phyloP scores from a whole-genome alignment of 768 basidiomycete genomes.

The Podaxis pistillaris region DNA sequence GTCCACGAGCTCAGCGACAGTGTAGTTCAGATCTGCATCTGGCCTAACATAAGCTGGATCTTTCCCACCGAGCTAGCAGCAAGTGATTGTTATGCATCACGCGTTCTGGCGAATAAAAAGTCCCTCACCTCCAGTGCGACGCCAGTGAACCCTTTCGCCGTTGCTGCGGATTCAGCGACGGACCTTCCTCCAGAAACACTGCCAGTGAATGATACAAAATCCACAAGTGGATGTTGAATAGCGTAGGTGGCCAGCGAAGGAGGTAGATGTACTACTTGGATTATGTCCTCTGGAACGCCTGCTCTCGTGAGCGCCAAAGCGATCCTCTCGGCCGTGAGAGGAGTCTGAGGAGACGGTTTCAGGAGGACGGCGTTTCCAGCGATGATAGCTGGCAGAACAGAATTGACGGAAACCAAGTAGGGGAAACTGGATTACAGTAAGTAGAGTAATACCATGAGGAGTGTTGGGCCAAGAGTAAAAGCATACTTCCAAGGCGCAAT shows the following conservation, averaged over 20 bases:
- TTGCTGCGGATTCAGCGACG: slow-evolving; percentile 69
- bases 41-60: slow-evolving; percentile 94
- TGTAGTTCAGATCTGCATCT: slow-evolving; percentile 84
- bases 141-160: slow-evolving; percentile 74
- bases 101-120: neutral
- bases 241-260: slow-evolving; percentile 57
- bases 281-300: slow-evolving; percentile 72
- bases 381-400: slow-evolving; percentile 87
- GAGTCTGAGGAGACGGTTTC: slow-evolving; percentile 97
- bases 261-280: slow-evolving; percentile 76
- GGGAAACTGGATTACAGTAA: slow-evolving; percentile 58
- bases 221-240: slow-evolving; percentile 62
- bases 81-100: neutral
- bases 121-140: slow-evolving; percentile 74
- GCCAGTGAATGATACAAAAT: slow-evolving; percentile 92
- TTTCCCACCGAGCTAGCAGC: slow-evolving; percentile 83
- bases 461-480: neutral
- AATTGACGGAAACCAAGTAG: slow-evolving; percentile 88
- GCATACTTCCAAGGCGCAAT: slow-evolving; percentile 93
- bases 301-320: slow-evolving; percentile 65
- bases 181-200: slow-evolving; percentile 72
- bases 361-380: slow-evolving; percentile 89
- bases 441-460: neutral
- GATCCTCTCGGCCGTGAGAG: slow-evolving; percentile 82
- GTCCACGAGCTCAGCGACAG: slow-evolving; percentile 85